phyloP scores from a whole-genome alignment of 2,329 filamentous ascomycete species.

The Emergomyces africanus region DNA sequence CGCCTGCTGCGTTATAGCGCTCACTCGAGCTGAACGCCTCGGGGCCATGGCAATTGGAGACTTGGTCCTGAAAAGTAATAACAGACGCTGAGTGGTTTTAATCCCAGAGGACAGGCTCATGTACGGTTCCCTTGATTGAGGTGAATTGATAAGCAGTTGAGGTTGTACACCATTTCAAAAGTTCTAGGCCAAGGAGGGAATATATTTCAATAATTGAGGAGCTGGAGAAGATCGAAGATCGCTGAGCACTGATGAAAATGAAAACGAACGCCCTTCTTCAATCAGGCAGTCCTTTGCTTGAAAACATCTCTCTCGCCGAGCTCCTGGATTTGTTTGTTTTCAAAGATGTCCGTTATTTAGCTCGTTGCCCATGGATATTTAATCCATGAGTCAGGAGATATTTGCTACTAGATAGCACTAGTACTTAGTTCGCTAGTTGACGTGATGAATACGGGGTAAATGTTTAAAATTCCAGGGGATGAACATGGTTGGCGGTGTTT shows the following conservation, averaged over 20 bases:
- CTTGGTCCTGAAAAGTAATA: neutral
- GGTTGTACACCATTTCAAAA: neutral
- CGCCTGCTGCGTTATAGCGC: constrained; percentile 16
- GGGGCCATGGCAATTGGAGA: constrained; percentile 33
- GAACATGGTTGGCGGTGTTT: neutral
- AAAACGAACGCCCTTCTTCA: neutral
- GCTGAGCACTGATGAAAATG: no score
- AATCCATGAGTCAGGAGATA: no score
- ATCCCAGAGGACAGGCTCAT: neutral
- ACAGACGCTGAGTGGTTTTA: neutral
- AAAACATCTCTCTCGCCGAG: no score
- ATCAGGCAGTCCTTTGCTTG: neutral
- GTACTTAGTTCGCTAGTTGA: no score
- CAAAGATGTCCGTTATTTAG: neutral
- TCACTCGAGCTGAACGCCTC: constrained; percentile 39
- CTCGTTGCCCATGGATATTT: neutral
- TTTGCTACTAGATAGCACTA: no score
- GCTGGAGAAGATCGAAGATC: neutral
- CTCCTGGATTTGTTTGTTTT: neutral
- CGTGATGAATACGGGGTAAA: neutral
- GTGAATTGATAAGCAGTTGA: neutral
- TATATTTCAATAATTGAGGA: neutral
- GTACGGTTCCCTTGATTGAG: neutral
- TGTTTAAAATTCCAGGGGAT: neutral
- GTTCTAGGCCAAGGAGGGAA: neutral